These are phyloP conservation scores for Aurantiochytrium sp. DNA, from an alignment of 108 stramenopile species.

Conservation along the genomic window DNA sequence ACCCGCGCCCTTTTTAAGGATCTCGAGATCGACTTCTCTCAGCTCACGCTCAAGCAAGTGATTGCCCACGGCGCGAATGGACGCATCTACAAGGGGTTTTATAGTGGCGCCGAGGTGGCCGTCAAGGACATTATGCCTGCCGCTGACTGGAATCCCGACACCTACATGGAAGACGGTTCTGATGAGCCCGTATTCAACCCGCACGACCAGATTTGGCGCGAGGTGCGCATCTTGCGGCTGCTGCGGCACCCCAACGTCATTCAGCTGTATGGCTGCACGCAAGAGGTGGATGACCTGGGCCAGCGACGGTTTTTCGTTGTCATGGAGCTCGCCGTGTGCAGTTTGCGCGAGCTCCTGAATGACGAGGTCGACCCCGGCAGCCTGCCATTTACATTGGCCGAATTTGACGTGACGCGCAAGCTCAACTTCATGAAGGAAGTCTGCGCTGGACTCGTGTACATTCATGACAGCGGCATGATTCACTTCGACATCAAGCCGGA, in stretches of 20 bases:
- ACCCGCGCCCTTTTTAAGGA: not conserved
- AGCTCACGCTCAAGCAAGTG: not conserved
- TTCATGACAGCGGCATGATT: slow-evolving; percentile 88
- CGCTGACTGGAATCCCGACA: no score
- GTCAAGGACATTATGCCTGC: not conserved
- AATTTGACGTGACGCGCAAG: not conserved
- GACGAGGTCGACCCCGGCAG: slow-evolving; percentile 63
- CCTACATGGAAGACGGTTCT: no score
- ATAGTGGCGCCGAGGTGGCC: slow-evolving; percentile 15
- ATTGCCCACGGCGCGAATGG: slow-evolving; percentile 21
- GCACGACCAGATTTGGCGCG: not conserved
- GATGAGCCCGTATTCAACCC: no score
- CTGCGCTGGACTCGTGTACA: slow-evolving; percentile 88
- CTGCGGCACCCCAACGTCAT: slow-evolving; percentile 47
- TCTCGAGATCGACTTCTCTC: not conserved
- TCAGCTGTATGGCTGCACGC: slow-evolving; percentile 40
- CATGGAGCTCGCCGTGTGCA: slow-evolving; percentile 75
- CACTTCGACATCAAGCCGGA: slow-evolving; percentile 95
- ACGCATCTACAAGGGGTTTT: not conserved
- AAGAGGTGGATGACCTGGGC: not conserved
- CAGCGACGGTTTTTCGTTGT: slow-evolving; percentile 42
- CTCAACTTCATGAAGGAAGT: slow-evolving; percentile 73
- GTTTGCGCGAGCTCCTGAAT: slow-evolving; percentile 86
- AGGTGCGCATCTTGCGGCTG: not conserved
- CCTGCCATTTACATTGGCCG: slow-evolving; percentile 5